These are phyloP conservation scores for Pestalotiopsis fici DNA, from an alignment of 2,329 filamentous ascomycete genomes.

Conservation along the genomic window DNA sequence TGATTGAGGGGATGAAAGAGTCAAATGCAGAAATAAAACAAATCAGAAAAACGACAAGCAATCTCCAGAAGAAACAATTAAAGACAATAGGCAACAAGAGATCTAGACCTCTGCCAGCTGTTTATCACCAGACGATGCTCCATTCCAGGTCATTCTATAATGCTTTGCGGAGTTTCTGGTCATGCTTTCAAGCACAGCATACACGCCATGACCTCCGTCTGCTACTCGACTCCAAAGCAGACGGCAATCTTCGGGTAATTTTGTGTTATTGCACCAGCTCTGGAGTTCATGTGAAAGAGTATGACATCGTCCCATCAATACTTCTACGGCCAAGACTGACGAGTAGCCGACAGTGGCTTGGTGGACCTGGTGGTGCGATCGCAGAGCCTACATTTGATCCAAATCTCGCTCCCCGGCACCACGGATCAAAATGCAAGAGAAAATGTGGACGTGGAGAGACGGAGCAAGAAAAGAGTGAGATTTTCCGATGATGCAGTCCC, in stretches of 20 bases:
- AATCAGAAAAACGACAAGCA: conserved; percentile 13
- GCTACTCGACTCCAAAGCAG: background rate
- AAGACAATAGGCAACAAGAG: background rate
- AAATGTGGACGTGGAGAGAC: background rate
- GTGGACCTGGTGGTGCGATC: background rate
- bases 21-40: conserved; percentile 15
- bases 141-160: conserved; percentile 13
- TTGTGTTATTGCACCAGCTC: background rate
- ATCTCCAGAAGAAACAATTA: conserved; percentile 5
- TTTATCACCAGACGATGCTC: background rate
- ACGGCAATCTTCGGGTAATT: background rate
- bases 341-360: background rate
- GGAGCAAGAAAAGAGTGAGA: background rate
- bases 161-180: conserved; percentile 12
- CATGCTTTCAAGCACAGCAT: conserved; percentile 13
- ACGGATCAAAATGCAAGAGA: background rate
- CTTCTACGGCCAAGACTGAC: background rate
- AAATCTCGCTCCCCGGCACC: background rate
- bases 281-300: background rate
- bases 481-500: background rate
- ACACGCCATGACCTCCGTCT: conserved; percentile 10
- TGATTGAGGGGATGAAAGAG: conserved; percentile 12
- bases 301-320: background rate
- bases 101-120: background rate
- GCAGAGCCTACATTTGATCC: background rate